phyloP scores from a whole-genome alignment of 83 land plant species.

The Isoetes engelmannii region DNA sequence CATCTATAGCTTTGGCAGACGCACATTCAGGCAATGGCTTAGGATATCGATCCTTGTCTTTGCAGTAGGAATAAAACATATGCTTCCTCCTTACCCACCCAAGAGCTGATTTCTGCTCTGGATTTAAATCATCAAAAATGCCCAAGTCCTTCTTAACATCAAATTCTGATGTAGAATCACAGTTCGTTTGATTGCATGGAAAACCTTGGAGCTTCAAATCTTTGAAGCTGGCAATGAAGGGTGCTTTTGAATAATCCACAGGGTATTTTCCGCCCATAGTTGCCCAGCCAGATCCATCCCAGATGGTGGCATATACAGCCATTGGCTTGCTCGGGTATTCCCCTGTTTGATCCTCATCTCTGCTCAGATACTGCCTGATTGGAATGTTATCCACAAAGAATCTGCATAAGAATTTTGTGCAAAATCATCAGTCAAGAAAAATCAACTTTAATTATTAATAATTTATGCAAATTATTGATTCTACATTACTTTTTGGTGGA shows the following conservation, averaged over 20 bases:
- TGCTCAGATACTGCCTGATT: conserved; percentile 33
- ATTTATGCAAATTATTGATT: too few species aligned
- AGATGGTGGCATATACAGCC: conserved; percentile 50
- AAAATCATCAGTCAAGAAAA: too few species aligned
- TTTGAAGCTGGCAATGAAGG: conserved; percentile 36
- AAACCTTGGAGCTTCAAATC: conserved; percentile 45
- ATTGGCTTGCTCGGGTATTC: conserved; percentile 56
- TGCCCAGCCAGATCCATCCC: conserved; percentile 72
- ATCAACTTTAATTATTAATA: too few species aligned
- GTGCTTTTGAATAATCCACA: conserved; percentile 49
- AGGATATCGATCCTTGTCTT: conserved; percentile 20
- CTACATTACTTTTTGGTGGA: too few species aligned
- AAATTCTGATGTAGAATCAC: conserved; percentile 5
- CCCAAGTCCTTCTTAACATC: conserved; percentile 34
- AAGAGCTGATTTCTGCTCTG: conserved; percentile 34
- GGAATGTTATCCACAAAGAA: conserved; percentile 59
- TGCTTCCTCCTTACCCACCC: conserved; percentile 30
- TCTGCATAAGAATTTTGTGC: conserved; percentile 22
- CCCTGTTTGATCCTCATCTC: conserved; percentile 9
- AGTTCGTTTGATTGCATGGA: conserved; percentile 9
- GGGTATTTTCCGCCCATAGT: conserved; percentile 52
- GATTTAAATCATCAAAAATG: conserved; percentile 28
- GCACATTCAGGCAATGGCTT: conserved; percentile 19
- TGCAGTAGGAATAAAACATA: conserved; percentile 21
- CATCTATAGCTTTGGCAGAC: too few species aligned